These are phyloP conservation scores for Pythium dissotocum DNA, from an alignment of 352 stramenopile species.

Conservation along the genomic window DNA sequence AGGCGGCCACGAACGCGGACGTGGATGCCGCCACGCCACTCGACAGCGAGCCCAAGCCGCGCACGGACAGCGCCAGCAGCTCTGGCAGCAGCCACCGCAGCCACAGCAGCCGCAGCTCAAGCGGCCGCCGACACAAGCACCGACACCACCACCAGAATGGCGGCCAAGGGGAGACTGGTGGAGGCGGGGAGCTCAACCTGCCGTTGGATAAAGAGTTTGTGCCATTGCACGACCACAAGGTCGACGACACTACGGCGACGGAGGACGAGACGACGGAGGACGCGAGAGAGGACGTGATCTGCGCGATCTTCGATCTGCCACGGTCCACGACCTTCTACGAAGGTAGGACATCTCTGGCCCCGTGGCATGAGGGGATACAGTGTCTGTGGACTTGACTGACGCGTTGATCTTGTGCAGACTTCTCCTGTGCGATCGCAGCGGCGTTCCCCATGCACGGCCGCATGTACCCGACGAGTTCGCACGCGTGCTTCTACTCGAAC, in stretches of 20 bases:
- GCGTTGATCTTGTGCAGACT: slow-evolving; percentile 48
- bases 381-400: neutral
- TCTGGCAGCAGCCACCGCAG: slow-evolving; percentile 25
- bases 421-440: slow-evolving; percentile 77
- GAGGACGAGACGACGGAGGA: slow-evolving; percentile 30
- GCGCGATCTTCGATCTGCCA: slow-evolving; percentile 85
- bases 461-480: slow-evolving; percentile 84
- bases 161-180: neutral
- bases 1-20: neutral
- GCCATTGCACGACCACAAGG: slow-evolving; percentile 34
- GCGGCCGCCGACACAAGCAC: slow-evolving; percentile 7
- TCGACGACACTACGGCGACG: neutral
- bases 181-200: slow-evolving; percentile 31
- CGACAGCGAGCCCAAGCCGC: slow-evolving; percentile 10
- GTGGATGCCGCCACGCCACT: no score
- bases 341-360: slow-evolving; percentile 34
- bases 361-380: no score
- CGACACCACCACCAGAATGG: neutral
- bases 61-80: slow-evolving; percentile 29
- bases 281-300: slow-evolving; percentile 82
- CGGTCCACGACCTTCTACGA: slow-evolving; percentile 73
- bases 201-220: slow-evolving; percentile 52
- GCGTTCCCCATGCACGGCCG: slow-evolving; percentile 85
- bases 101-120: slow-evolving; percentile 22
- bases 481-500: slow-evolving; percentile 89